These are phyloP conservation scores for Aspergillus eucalypticola DNA, from an alignment of 2,329 filamentous ascomycete genomes.

Conservation along the genomic window DNA sequence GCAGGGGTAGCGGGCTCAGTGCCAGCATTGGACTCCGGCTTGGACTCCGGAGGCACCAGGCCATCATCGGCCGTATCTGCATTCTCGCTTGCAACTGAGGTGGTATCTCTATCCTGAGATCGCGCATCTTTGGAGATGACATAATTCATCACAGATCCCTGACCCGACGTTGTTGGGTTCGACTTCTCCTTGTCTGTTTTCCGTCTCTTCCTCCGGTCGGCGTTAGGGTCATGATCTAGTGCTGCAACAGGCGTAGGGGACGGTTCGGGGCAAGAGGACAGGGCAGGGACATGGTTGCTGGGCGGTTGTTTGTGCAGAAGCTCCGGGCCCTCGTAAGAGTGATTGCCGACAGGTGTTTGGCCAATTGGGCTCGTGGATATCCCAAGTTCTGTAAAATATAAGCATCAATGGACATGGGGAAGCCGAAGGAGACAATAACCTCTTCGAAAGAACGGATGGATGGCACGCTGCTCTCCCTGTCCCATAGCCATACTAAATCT, in stretches of 20 bases:
- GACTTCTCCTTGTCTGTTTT: constrained; percentile 27
- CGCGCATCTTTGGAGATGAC: not conserved
- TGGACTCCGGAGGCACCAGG: no score
- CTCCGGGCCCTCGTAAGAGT: not conserved
- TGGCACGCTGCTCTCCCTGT: constrained; percentile 38
- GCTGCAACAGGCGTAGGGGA: constrained; percentile 1
- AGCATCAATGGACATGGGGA: constrained; percentile 8
- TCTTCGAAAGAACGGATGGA: constrained; percentile 46
- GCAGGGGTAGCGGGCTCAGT: no score
- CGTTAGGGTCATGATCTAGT: constrained; percentile 37
- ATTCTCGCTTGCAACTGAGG: no score
- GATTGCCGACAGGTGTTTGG: constrained; percentile 11
- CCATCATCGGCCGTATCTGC: not conserved
- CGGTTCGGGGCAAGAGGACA: not conserved
- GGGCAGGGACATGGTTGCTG: not conserved
- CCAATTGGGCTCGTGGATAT: constrained; percentile 8
- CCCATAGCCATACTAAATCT: constrained; percentile 37
- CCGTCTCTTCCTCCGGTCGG: constrained; percentile 38
- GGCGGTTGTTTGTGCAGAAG: not conserved
- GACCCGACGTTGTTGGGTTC: not conserved
- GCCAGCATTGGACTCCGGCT: no score
- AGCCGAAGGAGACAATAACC: constrained; percentile 29
- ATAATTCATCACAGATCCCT: not conserved
- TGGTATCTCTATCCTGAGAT: not conserved
- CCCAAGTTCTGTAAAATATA: constrained; percentile 22